Base-by-base conservation (phyloP, 139 green algal species). In the Tetraselmis striata region DNA sequence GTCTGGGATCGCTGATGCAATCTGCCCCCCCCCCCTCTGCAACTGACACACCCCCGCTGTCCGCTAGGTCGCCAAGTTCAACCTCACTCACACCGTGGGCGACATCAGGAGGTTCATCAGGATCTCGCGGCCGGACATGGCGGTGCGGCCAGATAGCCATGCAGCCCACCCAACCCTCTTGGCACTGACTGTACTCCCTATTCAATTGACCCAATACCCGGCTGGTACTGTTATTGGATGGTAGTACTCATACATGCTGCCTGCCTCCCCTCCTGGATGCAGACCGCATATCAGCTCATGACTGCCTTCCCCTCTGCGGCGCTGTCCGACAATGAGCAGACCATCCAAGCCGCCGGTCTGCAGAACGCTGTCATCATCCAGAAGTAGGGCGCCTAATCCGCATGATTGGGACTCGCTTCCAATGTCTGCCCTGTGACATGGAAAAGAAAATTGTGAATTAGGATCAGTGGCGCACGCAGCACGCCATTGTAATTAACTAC, bases 41-140 rank as follows among this genome's bases (percentile, higher is more conserved):
- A 25, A 5, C 11, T 67, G 45, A 67, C 45, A 67, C 18, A 25
- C 45, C 11, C 45, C 45, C 45, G 45, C 11, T 18, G 18, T 67
- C 11, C 5, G 11, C 5, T 82, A 89, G 85, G 83, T 94, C 29
- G 94, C 93, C 0, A 84, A 92, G 67, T 97, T 98, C 88, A 98
- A 98, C 84, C 83, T 91, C 58, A 88, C 32, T 0, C 93, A 97
- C 88, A 94, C 89, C 1, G 85, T 98, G 18, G 86, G 81, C 1
- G 91, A 98, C 86, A 94, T 98, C 59, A 86, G 94, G 45, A 89
- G 91, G 45, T 97, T 97, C 87, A 94, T 98, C 29, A 80, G 82
- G 1, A 89, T 92, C 0, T 89, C 92, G 0, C 85, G 90, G 31
- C 93, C 93, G 23, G 92, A 95, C 58, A 79, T 88, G 31, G 18